These are phyloP conservation scores for Fagopyrum esculentum DNA, from an alignment of 148 eudicot species.

Conservation along the genomic window DNA sequence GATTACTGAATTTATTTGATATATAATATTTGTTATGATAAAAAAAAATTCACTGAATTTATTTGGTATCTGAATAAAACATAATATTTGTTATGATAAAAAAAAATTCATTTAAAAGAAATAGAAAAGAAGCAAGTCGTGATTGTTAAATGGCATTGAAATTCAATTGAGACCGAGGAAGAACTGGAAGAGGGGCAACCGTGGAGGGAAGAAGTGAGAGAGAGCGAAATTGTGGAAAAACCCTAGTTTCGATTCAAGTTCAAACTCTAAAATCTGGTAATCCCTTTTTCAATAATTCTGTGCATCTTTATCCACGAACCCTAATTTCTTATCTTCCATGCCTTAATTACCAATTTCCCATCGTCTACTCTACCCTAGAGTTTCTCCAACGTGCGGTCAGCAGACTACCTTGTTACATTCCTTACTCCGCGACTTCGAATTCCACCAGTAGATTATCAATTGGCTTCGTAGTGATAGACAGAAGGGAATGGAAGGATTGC, in stretches of 20 bases:
- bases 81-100: no score
- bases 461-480: background rate
- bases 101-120: no score
- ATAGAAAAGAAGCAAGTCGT: no score
- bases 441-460: background rate
- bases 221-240: background rate
- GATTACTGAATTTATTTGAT: no score
- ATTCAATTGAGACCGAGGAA: background rate
- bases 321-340: background rate
- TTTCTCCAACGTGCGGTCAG: background rate
- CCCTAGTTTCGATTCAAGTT: background rate
- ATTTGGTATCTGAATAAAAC: no score
- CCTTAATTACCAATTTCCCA: background rate
- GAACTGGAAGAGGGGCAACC: background rate
- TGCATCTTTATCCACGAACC: background rate
- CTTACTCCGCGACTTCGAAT: background rate
- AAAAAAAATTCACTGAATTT: no score
- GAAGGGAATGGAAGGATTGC: constrained; percentile 25
- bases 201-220: background rate
- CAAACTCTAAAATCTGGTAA: background rate
- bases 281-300: background rate
- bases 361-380: background rate
- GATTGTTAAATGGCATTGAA: no score
- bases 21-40: no score
- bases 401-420: background rate